Conservation (phyloP, 768 basidiomycete genomes). For the Pulveroboletus ravenelii region DNA sequence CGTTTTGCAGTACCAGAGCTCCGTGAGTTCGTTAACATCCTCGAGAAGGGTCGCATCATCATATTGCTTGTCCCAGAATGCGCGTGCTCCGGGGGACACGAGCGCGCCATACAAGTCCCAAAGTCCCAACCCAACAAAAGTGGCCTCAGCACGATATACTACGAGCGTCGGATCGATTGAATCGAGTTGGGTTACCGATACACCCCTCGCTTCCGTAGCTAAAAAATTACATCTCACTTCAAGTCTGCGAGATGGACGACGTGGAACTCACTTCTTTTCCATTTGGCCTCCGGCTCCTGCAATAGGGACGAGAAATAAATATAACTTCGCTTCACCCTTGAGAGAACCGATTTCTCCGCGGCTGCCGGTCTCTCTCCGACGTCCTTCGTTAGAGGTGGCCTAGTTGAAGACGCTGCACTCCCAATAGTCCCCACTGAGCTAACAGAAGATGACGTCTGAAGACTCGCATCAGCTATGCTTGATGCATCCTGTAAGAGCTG, state of each 20-base stretch:
- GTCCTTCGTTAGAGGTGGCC: constrained; percentile 33
- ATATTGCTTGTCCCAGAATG: constrained; percentile 85
- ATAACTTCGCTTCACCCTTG: constrained; percentile 86
- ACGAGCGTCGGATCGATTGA: constrained; percentile 96
- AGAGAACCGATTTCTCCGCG: constrained; percentile 78
- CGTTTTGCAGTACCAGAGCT: constrained; percentile 90
- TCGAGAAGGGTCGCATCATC: constrained; percentile 84
- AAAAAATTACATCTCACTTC: constrained; percentile 7
- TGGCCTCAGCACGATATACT: constrained; percentile 94
- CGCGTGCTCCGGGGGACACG: constrained; percentile 76
- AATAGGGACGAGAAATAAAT: constrained; percentile 96
- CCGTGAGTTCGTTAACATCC: constrained; percentile 85
- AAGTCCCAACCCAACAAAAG: constrained; percentile 90
- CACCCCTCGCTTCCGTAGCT: constrained; percentile 85
- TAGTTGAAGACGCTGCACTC: constrained; percentile 26
- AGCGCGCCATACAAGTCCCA: constrained; percentile 94
- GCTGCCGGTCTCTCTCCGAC: constrained; percentile 48
- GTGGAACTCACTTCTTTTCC: constrained; percentile 70
- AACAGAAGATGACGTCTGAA: constrained; percentile 60
- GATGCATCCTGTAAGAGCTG: constrained; percentile 65
- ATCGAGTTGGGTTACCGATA: constrained; percentile 91
- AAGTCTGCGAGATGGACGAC: background rate
- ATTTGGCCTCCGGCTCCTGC: constrained; percentile 98
- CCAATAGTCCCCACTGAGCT: constrained; percentile 45
- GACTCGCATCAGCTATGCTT: constrained; percentile 62